Base-by-base conservation (phyloP, 2,329 filamentous ascomycete genomes). In the Ophiocordyceps camponoti-saundersi region DNA sequence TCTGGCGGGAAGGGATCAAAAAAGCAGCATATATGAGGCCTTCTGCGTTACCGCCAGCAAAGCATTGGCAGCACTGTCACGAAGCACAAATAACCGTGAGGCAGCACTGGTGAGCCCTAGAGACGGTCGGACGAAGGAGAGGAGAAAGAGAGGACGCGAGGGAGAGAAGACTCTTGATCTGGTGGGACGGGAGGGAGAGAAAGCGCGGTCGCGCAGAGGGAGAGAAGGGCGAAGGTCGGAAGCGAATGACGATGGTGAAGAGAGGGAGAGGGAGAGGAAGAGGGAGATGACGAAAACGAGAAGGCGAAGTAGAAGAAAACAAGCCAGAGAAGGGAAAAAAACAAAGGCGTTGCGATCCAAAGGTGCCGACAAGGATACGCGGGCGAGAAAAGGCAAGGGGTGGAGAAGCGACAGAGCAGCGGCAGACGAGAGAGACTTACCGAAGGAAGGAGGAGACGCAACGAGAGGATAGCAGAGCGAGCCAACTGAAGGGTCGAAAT, bases 381-480 rank as follows among this genome's bases (percentile, higher is more conserved):
- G 32, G 47, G 36, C 23, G 44, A 44, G 47, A 48, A 49, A 44
- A 51, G 45, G 46, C 29, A 40, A 7, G 26, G 26, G 15, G 36
- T n/a, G 36, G 36, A 20, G 36, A 18, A 20, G 36, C n/a, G 21
- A 20, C 7, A 39, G 36, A 10, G 36, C 7, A 18, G 16, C 3
- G 16, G 18, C 1, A 7, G 36, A 39, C 16, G 13, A 13, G 13
- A 13, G 10, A 16, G 36, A 40, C 32, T 40, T 18, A 40, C 36
- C 36, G 20, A 16, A 13, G 20, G 20, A 3, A 32, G 29, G 36
- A 26, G 23, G 21, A 23, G 26, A 13, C 43, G 36, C 34, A 42
- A 26, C 30, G 21, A 34, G 21, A 23, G 26, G 23, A 20, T 2
- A n/a, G 16, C 16, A 20, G 30, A 45, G 29, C 6, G 18, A 23